phyloP scores from a whole-genome alignment of 805 yeast species.

The Ogataea angusta region DNA sequence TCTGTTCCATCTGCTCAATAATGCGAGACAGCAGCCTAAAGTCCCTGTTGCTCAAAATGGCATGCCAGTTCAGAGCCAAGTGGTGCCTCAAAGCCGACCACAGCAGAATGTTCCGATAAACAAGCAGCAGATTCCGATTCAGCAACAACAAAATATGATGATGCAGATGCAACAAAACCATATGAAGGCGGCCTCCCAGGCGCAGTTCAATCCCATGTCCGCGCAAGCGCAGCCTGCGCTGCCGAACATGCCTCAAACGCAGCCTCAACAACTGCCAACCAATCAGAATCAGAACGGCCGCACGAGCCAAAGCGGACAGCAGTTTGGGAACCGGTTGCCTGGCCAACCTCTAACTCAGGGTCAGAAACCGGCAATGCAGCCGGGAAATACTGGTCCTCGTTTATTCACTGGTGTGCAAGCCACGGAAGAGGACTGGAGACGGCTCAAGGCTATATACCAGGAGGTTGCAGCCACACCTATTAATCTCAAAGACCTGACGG shows the following conservation, averaged over 20 bases:
- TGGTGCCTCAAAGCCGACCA: constrained; percentile 17
- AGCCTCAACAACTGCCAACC: constrained; percentile 32
- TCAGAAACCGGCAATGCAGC: constrained; percentile 13
- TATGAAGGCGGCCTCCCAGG: constrained; percentile 17
- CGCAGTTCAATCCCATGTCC: constrained; percentile 8
- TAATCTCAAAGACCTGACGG: constrained; percentile 63
- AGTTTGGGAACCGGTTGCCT: constrained; percentile 10
- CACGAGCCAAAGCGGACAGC: constrained; percentile 18
- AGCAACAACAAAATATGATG: constrained; percentile 21
- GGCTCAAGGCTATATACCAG: constrained; percentile 58
- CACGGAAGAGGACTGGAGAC: constrained; percentile 61
- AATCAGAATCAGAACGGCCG: constrained; percentile 29
- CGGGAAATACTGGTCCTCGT: constrained; percentile 22
- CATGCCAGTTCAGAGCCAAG: constrained; percentile 8
- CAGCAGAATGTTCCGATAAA: constrained; percentile 10
- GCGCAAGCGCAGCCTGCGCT: constrained; percentile 4
- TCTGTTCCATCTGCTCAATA: constrained; percentile 28
- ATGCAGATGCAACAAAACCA: constrained; percentile 30
- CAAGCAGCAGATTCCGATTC: constrained; percentile 21
- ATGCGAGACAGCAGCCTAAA: constrained; percentile 20
- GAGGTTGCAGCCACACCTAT: constrained; percentile 69
- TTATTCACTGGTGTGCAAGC: constrained; percentile 35
- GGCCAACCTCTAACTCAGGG: constrained; percentile 12
- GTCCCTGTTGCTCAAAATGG: constrained; percentile 3
- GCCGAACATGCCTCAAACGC: constrained; percentile 16